phyloP scores from a whole-genome alignment of 2,329 filamentous ascomycete genomes.

The Cladophialophora immunda region DNA sequence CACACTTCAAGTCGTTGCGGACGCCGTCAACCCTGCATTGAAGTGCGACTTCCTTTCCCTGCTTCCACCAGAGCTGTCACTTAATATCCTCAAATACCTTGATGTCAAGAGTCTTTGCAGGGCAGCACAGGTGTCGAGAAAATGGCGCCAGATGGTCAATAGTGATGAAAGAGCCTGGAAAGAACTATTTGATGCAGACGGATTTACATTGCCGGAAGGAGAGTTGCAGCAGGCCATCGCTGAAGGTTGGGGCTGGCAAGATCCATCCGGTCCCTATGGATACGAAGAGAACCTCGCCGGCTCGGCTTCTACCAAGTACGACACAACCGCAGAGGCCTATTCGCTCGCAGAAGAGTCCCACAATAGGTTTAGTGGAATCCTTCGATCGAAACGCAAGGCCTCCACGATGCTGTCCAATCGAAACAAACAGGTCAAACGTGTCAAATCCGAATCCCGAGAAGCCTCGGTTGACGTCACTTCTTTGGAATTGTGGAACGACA shows the following conservation, averaged over 20 bases:
- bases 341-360: constrained; percentile 28
- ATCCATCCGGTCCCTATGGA: constrained; percentile 76
- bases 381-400: constrained; percentile 58
- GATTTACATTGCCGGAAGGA: constrained; percentile 78
- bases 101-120: constrained; percentile 86
- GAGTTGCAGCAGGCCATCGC: constrained; percentile 86
- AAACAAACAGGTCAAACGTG: constrained; percentile 64
- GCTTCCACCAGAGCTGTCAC: constrained; percentile 83
- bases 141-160: constrained; percentile 90
- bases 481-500: constrained; percentile 57
- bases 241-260: constrained; percentile 98
- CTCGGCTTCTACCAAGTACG: constrained; percentile 49
- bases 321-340: constrained; percentile 46
- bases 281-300: constrained; percentile 82
- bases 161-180: constrained; percentile 97
- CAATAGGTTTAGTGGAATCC: constrained; percentile 37
- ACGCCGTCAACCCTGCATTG: constrained; percentile 89
- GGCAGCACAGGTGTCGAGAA: constrained; percentile 91
- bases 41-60: constrained; percentile 92
- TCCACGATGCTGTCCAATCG: constrained; percentile 54
- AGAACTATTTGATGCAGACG: constrained; percentile 84
- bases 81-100: constrained; percentile 87
- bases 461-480: constrained; percentile 50
- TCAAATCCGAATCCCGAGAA: constrained; percentile 58
- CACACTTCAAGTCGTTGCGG: constrained; percentile 86